phyloP scores from a whole-genome alignment of 441 rosid species.

The Omphalea diandra region DNA sequence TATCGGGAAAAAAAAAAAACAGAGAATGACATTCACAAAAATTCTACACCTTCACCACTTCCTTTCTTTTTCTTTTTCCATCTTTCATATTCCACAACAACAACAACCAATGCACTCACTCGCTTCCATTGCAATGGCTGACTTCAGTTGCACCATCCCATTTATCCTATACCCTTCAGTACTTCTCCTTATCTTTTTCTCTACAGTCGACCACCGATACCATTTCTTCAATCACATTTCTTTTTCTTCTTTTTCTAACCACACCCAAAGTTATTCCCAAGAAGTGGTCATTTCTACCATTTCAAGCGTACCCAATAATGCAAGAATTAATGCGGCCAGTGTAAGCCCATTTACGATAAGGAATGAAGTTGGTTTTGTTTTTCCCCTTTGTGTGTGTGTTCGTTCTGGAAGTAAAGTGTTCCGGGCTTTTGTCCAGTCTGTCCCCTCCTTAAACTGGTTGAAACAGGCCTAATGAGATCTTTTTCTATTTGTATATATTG shows the following conservation, averaged over 20 bases:
- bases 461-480: too few species aligned
- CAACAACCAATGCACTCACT: background rate
- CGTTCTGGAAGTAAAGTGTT: too few species aligned
- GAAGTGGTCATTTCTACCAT: constrained; percentile 13
- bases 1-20: too few species aligned
- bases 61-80: background rate
- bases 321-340: too few species aligned
- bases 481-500: too few species aligned
- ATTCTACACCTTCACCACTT: background rate
- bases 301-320: background rate
- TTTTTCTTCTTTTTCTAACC: constrained; percentile 16
- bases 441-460: too few species aligned
- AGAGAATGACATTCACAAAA: background rate
- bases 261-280: background rate
- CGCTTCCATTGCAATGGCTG: constrained; percentile 41
- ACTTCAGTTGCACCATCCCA: constrained; percentile 27
- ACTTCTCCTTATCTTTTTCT: constrained; percentile 46
- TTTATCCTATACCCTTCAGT: constrained; percentile 43
- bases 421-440: too few species aligned
- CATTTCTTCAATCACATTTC: constrained; percentile 26
- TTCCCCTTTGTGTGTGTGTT: too few species aligned
- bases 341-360: too few species aligned
- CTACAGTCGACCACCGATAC: constrained; percentile 38
- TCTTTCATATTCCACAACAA: background rate
- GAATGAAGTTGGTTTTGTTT: too few species aligned